These are phyloP conservation scores for Spatholobus suberectus DNA, from an alignment of 306 rosid species.

Conservation along the genomic window DNA sequence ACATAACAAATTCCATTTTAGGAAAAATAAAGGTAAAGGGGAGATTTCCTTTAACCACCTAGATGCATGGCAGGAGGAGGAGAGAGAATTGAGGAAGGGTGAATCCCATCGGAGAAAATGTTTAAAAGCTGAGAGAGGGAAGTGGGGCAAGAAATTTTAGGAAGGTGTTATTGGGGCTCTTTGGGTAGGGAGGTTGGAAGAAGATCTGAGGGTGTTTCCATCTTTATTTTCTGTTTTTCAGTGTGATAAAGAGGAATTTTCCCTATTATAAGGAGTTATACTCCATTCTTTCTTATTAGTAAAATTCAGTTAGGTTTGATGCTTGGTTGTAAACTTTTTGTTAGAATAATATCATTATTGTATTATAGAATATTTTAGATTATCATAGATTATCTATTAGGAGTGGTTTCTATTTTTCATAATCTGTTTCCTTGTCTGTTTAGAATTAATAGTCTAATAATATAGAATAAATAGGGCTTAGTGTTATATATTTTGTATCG, in stretches of 20 bases:
- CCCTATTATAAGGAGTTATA: not conserved
- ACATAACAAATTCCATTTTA: not conserved
- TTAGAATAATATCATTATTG: not conserved
- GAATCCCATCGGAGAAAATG: not conserved
- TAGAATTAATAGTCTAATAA: not conserved
- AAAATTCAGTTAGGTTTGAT: not conserved
- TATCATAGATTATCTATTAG: not conserved
- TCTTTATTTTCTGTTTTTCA: not conserved
- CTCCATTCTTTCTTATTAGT: not conserved
- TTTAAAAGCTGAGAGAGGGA: not conserved
- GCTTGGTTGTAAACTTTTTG: not conserved
- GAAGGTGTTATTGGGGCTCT: not conserved
- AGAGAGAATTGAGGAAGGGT: not conserved
- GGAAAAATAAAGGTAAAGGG: not conserved
- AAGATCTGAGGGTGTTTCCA: slow-evolving; percentile 9
- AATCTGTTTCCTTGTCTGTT: not conserved
- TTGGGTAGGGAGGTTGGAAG: not conserved
- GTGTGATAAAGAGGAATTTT: not conserved
- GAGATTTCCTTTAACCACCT: not conserved
- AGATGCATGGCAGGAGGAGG: not conserved
- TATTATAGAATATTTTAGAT: not conserved
- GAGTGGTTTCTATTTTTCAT: not conserved
- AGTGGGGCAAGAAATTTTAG: not conserved
- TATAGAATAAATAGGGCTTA: not conserved
- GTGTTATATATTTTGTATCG: not conserved